These are phyloP conservation scores for Torrubiellomyces zombiae DNA, from an alignment of 2,329 filamentous ascomycete species.

Conservation along the genomic window DNA sequence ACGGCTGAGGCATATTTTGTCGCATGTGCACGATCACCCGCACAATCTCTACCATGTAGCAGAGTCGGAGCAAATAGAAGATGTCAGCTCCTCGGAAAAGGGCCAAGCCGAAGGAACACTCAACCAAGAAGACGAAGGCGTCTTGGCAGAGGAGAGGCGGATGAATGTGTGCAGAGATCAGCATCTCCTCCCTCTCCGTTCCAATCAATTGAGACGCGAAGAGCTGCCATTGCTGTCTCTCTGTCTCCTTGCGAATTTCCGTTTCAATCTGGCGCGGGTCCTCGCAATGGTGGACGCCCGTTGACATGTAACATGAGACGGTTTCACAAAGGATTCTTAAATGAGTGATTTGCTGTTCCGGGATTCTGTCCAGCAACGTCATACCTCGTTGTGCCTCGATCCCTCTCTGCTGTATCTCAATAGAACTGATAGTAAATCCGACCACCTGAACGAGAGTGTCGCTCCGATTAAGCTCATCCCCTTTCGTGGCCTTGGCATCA, in stretches of 20 bases:
- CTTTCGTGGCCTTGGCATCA: constrained; percentile 12
- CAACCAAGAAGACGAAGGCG: constrained; percentile 64
- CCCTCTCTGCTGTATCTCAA: constrained; percentile 85
- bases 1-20: constrained; percentile 32
- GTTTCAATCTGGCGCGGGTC: constrained; percentile 40
- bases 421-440: constrained; percentile 71
- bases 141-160: constrained; percentile 50
- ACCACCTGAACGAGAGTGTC: constrained; percentile 50
- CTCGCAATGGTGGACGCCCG: constrained; percentile 50
- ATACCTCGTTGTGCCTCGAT: constrained; percentile 55
- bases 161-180: constrained; percentile 15
- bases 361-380: constrained; percentile 68
- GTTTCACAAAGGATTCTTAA: constrained; percentile 81
- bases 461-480: constrained; percentile 31
- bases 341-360: constrained; percentile 71
- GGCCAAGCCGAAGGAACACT: constrained; percentile 55
- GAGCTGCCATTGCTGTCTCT: constrained; percentile 58
- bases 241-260: constrained; percentile 52
- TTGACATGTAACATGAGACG: constrained; percentile 64
- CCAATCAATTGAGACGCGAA: constrained; percentile 45
- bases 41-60: constrained; percentile 80
- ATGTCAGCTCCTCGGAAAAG: constrained; percentile 56
- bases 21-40: constrained; percentile 53
- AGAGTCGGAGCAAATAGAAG: constrained; percentile 64
- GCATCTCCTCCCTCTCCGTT: constrained; percentile 21